Base-by-base conservation (phyloP, 495 filamentous ascomycete species). In the Pyrenopolyporus hunteri region DNA sequence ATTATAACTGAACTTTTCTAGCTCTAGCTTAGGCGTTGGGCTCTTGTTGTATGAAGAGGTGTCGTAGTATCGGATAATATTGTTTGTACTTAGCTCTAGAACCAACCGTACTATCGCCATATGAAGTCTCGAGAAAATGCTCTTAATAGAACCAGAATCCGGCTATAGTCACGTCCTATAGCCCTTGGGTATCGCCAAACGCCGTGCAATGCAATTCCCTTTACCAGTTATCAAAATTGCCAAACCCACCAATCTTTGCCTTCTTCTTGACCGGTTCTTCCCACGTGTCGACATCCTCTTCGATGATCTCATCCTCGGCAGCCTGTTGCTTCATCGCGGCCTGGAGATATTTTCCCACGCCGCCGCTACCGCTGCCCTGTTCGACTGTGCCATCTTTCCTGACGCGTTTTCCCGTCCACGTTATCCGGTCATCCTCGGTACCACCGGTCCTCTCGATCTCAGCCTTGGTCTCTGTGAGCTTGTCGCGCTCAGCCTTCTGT, bases 391-490 rank as follows among this genome's bases (percentile, higher is more conserved):
- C 85, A 40, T 84, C 83, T 26, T 74, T 79, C 32, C 89, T 76
- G 10, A 93, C 80, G 40, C 88, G 76, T 73, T 97, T 98, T 2
- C 93, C 94, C 28, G 91, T 94, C 92, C 91, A 97, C 39, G 94
- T 97, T 0, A 88, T 85, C 70, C 81, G 82, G 58, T 97, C 93
- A 64, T 97, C 92, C 45, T 88, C 90, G 3, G 83, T 87, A 1
- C 86, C 80, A 57, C 76, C 79, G 49, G 51, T 72, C 63, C 73
- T 78, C 68, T 70, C 67, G 59, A 79, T 80, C 74, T 73, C 79
- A 46, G 81, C 82, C 48, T 81, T 80, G 37, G 76, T 74, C 52
- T 83, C 78, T 26, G 79, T 82, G 28, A 71, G 70, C 32, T 69
- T 73, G 14, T 85, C 82, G 43, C 73, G 73, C 53, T 84, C 76